Evolutionary conservation across 23 red algal species (phyloP).

Genomic region (Pyropia yezoensis): DNA sequence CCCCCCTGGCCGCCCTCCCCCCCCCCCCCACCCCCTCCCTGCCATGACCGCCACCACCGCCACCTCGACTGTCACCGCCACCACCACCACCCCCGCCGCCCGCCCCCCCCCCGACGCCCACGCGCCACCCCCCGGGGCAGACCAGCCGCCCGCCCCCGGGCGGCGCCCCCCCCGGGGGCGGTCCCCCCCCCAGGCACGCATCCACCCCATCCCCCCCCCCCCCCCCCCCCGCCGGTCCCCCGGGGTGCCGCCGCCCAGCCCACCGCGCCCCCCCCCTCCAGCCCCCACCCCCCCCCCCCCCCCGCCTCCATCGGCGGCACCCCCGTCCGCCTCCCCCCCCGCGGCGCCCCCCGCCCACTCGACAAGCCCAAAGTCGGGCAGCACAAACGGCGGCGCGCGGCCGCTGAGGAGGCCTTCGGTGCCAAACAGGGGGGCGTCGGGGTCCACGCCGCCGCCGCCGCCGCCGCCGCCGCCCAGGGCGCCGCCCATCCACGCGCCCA

Average conservation of each 20-base stretch:
- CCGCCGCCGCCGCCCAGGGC: neutral
- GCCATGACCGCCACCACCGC: too few species aligned
- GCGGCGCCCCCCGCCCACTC: neutral
- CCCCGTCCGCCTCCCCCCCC: neutral
- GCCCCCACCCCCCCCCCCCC: too few species aligned
- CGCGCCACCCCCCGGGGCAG: neutral
- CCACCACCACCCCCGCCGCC: neutral
- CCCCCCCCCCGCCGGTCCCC: neutral
- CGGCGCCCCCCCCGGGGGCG: neutral
- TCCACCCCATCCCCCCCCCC: too few species aligned
- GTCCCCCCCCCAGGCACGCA: neutral
- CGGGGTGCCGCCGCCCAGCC: too few species aligned
- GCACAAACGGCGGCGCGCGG: neutral
- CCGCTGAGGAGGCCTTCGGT: neutral
- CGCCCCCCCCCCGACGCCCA: neutral
- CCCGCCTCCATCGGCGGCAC: neutral
- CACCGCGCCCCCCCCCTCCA: too few species aligned
- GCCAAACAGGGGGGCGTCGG: neutral
- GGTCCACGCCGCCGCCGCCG: neutral
- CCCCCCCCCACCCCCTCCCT: neutral
- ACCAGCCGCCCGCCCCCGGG: neutral
- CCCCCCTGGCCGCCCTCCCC: neutral
- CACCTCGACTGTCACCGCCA: neutral
- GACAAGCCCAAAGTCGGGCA: neutral
- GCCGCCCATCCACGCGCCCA: neutral